Percentiles rank a stretch among this genome's conserved stretches.
phyloP scores from a whole-genome alignment of 805 yeast species.

The Candida nanaspora region DNA sequence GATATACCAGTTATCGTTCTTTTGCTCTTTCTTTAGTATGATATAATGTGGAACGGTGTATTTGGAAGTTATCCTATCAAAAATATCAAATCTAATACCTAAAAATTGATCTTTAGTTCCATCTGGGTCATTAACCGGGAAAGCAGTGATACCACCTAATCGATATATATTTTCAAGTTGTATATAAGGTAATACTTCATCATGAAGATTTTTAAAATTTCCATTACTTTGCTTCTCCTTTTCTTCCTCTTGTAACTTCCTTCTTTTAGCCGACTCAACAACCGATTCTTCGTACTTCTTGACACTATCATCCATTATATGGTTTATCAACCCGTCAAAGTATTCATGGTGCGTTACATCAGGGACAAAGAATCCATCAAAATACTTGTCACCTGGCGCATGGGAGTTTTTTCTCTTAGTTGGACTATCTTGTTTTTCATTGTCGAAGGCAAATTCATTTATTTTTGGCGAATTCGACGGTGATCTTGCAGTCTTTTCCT shows the following conservation, averaged over 20 bases:
- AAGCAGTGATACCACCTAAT: conserved; percentile 43
- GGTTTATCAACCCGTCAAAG: conserved; percentile 22
- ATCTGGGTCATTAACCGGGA: conserved; percentile 36
- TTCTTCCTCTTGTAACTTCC: conserved; percentile 3
- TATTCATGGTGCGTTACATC: conserved; percentile 20
- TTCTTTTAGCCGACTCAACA: conserved; percentile 4
- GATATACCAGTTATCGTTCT: conserved; percentile 22
- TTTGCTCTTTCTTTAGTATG: conserved; percentile 26
- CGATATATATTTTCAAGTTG: conserved; percentile 40
- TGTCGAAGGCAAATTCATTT: too few relatives aligned
- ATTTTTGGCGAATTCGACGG: too few relatives aligned
- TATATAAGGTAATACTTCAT: conserved; percentile 24
- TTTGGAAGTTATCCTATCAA: conserved; percentile 18
- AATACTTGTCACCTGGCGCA: too few relatives aligned
- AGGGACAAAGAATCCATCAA: conserved; percentile 6
- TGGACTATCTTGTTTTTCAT: too few relatives aligned
- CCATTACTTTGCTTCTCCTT: background rate
- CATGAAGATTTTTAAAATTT: conserved; percentile 6
- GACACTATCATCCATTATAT: conserved; percentile 15
- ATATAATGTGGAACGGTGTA: conserved; percentile 41
- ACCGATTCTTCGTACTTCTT: conserved; percentile 6
- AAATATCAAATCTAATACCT: conserved; percentile 46
- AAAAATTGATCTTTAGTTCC: conserved; percentile 22
- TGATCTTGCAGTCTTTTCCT: too few relatives aligned
- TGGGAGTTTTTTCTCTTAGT: too few relatives aligned